A percentile compares a stretch with the other conserved stretches of the same genome.
phyloP scores from a whole-genome alignment of 2,329 filamentous ascomycete genomes.

The Reticulascus tulasneorum region DNA sequence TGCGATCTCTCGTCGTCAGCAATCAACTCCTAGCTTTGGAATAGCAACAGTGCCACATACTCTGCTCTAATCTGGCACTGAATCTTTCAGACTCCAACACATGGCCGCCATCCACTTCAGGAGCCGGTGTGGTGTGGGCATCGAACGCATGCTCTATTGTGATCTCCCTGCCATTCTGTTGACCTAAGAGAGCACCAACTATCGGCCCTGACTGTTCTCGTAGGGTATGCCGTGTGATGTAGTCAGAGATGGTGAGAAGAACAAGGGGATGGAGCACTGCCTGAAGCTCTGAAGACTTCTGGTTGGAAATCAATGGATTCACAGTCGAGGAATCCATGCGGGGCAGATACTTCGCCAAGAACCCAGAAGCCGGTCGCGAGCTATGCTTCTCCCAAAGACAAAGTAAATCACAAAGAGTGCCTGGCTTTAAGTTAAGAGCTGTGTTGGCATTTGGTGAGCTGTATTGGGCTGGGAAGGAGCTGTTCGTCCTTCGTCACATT shows the following conservation, averaged over 20 bases:
- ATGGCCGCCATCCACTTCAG: constrained; percentile 49
- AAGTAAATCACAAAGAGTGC: no score
- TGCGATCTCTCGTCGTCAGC: constrained; percentile 30
- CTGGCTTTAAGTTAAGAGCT: no score
- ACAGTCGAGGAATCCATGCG: constrained; percentile 42
- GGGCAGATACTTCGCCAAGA: constrained; percentile 13
- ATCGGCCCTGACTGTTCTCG: constrained; percentile 72
- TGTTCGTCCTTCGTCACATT: no score
- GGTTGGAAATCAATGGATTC: constrained; percentile 61
- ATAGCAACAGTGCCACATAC: constrained; percentile 43
- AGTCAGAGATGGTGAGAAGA: constrained; percentile 93
- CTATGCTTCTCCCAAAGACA: no score
- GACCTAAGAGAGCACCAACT: constrained; percentile 82
- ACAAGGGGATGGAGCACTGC: constrained; percentile 89
- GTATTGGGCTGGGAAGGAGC: no score
- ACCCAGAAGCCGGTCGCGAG: no score
- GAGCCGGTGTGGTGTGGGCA: constrained; percentile 52
- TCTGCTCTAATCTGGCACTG: constrained; percentile 73
- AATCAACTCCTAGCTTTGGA: constrained; percentile 5
- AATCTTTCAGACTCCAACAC: constrained; percentile 71
- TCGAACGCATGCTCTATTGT: constrained; percentile 94
- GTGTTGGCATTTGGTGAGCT: no score
- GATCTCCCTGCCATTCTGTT: constrained; percentile 85
- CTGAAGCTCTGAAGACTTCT: constrained; percentile 70
- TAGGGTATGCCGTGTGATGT: constrained; percentile 86